Base-by-base conservation (phyloP, 352 stramenopile genomes). In the Plasmopara muralis region DNA sequence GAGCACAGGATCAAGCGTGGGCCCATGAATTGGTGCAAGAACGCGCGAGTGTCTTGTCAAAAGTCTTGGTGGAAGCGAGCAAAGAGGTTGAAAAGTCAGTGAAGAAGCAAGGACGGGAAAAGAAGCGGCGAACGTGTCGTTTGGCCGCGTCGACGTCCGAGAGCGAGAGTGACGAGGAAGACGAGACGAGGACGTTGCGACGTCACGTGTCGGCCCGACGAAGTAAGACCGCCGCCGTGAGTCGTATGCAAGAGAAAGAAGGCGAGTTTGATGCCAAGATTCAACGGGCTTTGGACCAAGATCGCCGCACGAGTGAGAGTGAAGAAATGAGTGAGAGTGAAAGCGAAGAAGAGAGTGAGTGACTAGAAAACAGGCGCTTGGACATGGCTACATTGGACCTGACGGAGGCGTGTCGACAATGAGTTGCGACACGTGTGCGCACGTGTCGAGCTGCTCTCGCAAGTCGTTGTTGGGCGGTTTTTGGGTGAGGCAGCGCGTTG, bases 161-260 rank as follows among this genome's bases (percentile, higher is more conserved):
- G 0, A 74, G 72, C 16, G 68, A 68, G 13, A 71, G 61, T 15
- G 57, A 71, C 14, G 66, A 64, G 20, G 53, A 29, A 16, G 62
- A 61, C 3, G 58, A 68, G 6, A 29, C 41, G 13, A 51, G 42
- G 6, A 52, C 55, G 0, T 16, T 44, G 20, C 68, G 66, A 0
- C 76, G 74, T 9, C 61, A 79, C 20, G 34, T 71, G 7, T 77
- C 69, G 6, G 69, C 73, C 34, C 73, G 76, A 31, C 68, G 79
- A 33, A 85, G 73, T 50, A 87, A 80, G 48, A 71, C 66, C 7
- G 64, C 74, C 2, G 76, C 76, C 9, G 69, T 80, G 33, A 77
- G 65, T 53, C 73, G 76, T 9, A 87, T 87, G 70, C 72, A 77
- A 20, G 53, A 68, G 20, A 72, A 82, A 46, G 64, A 81, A 43